A percentile compares a stretch with the other conserved stretches of the same genome.
Evolutionary conservation across 2,329 filamentous ascomycete genomes (phyloP).

Genomic region (Monilinia fructigena): DNA sequence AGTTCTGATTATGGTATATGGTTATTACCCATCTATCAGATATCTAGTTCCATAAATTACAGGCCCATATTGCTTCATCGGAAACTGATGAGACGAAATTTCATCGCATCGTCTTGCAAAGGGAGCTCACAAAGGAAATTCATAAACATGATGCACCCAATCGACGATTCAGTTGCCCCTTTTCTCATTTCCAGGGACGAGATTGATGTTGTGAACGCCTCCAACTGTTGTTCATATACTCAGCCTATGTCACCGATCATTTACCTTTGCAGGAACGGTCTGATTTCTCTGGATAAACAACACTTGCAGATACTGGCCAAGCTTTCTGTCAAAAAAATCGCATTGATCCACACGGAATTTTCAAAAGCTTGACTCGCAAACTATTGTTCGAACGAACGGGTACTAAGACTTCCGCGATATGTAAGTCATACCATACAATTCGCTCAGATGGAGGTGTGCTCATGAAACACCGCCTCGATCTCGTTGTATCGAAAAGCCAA

Average conservation of each 20-base stretch:
- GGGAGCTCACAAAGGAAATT: neutral
- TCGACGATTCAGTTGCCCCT: neutral
- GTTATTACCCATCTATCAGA: neutral
- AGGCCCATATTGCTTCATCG: neutral
- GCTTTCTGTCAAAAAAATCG: conserved; percentile 15
- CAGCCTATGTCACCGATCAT: neutral
- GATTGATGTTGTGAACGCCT: neutral
- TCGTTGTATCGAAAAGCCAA: conserved; percentile 13
- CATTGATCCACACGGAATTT: conserved; percentile 7
- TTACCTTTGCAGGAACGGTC: conserved; percentile 5
- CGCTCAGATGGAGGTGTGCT: conserved; percentile 5
- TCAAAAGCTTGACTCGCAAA: conserved; percentile 8
- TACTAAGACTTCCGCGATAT: neutral
- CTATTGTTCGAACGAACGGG: conserved; percentile 1
- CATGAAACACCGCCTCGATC: conserved; percentile 14
- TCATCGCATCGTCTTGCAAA: neutral
- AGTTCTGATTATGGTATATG: neutral
- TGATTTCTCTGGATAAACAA: neutral
- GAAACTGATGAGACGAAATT: neutral
- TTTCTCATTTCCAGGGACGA: neutral
- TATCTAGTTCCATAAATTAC: neutral
- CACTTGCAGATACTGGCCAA: conserved; percentile 7
- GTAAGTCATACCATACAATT: neutral
- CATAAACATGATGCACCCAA: neutral
- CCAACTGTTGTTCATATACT: conserved; percentile 1